Evolutionary conservation across 2,329 filamentous ascomycete genomes (phyloP).

Genomic region (Fusarium heterosporum): DNA sequence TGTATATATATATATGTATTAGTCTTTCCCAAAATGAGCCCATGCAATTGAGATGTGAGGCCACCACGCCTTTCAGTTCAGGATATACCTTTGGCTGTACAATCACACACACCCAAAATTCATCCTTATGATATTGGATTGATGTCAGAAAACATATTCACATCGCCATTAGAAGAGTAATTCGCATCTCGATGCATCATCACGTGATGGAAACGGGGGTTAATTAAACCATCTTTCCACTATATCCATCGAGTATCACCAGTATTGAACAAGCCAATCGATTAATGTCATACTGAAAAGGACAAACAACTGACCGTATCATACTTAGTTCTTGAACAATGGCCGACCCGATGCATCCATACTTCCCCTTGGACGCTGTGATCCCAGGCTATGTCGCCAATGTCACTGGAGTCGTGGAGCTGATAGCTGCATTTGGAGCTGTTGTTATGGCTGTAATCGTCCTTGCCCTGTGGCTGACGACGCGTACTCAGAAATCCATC

Average conservation of each 20-base stretch:
- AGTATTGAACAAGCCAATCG: not conserved
- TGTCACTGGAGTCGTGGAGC: slow-evolving; percentile 51
- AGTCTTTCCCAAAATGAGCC: no score
- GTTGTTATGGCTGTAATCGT: slow-evolving; percentile 54
- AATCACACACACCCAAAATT: not conserved
- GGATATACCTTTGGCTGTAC: not conserved
- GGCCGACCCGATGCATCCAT: slow-evolving; percentile 57
- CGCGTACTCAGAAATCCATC: slow-evolving; percentile 35
- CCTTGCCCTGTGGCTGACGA: slow-evolving; percentile 45
- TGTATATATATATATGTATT: no score
- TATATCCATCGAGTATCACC: not conserved
- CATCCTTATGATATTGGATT: no score
- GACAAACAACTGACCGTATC: not conserved
- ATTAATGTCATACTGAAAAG: not conserved
- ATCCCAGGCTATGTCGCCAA: slow-evolving; percentile 63
- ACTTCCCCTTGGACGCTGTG: slow-evolving; percentile 58
- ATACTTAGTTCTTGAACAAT: not conserved
- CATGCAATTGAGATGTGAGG: not conserved
- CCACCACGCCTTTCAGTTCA: not conserved
- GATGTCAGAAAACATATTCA: not conserved
- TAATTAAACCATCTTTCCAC: not conserved
- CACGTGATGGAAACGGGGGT: slow-evolving; percentile 22
- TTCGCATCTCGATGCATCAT: not conserved
- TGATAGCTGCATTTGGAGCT: slow-evolving; percentile 54
- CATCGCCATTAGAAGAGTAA: not conserved